phyloP scores from a whole-genome alignment of 2,329 filamentous ascomycete genomes.

The Sarocladiaceae sp. region DNA sequence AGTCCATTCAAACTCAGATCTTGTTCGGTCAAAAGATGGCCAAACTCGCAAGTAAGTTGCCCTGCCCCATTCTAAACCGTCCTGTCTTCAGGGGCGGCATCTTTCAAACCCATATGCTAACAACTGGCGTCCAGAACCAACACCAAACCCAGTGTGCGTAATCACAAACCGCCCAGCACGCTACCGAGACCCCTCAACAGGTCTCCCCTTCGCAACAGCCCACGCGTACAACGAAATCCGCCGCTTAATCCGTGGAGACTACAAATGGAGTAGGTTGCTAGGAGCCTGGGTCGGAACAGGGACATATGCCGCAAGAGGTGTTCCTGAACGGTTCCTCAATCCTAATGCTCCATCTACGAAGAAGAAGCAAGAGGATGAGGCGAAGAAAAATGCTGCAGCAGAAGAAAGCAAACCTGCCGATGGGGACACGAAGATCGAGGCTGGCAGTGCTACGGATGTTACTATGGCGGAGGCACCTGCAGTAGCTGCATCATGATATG shows the following conservation, averaged over 20 bases:
- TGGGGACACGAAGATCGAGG: slow-evolving; percentile 10
- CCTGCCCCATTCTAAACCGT: neutral
- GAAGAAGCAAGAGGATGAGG: slow-evolving; percentile 18
- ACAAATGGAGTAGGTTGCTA: slow-evolving; percentile 76
- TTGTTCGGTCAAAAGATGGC: slow-evolving; percentile 57
- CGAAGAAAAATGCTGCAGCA: slow-evolving; percentile 14
- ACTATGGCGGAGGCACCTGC: slow-evolving; percentile 1
- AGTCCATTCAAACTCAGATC: slow-evolving; percentile 53
- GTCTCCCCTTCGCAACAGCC: slow-evolving; percentile 73
- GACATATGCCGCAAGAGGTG: slow-evolving; percentile 64
- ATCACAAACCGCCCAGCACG: slow-evolving; percentile 79
- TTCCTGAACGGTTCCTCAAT: slow-evolving; percentile 70
- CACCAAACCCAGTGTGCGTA: slow-evolving; percentile 60
- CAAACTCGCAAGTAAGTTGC: slow-evolving; percentile 47
- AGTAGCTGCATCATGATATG: neutral
- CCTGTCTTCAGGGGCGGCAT: neutral
- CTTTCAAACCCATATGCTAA: too few relatives aligned
- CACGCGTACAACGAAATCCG: slow-evolving; percentile 81
- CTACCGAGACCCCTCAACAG: slow-evolving; percentile 82
- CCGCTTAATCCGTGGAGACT: slow-evolving; percentile 66
- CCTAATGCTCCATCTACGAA: slow-evolving; percentile 20
- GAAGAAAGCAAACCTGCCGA: slow-evolving; percentile 10
- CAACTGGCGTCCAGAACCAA: slow-evolving; percentile 38
- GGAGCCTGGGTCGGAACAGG: slow-evolving; percentile 77
- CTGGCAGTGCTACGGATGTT: neutral